Base-by-base conservation (phyloP, 2,329 filamentous ascomycete genomes). In the Bimuria novae-zelandiae region DNA sequence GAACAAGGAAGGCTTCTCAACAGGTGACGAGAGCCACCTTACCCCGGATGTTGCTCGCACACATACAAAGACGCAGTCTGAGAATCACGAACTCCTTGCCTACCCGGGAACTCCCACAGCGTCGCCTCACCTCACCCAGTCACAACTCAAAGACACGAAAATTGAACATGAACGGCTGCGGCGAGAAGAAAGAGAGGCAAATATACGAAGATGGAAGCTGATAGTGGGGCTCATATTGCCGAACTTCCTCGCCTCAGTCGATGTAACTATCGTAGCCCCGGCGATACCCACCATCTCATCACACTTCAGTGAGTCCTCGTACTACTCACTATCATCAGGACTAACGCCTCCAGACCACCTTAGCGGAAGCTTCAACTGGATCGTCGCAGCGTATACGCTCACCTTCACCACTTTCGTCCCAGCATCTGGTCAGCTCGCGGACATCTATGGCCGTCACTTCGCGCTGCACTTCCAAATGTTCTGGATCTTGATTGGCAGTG, bases 331-430 rank as follows among this genome's bases (percentile, higher is more conserved):
- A n/a, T n/a, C n/a, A n/a, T n/a, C n/a, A n/a, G n/a, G n/a, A 22
- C 32, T 54, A 41, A 62, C 36, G 2, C 19, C 2, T 41, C 7
- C 23, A 69, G 77, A 81, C 16, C 81, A 86, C 60, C 76, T 87
- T 2, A 88, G 87, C 63, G 68, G 68, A 32, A 65, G 64, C 35
- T 72, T 73, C 53, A 73, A 72, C 42, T 89, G 85, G 85, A 87
- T 90, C 63, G 82, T 89, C 16, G 86, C 86, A 0, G 78, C 85
- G 6, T 89, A 88, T 70, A 89, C 85, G 47, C 75, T 90, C 12
- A 86, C 85, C 0, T 83, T 84, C 0, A 85, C 86, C 1, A 82
- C 85, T 1, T 89, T 88, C 58, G 84, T 89, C 7, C 86, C 86
- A 3, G 81, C 83, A 47, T 88, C 85, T 73, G 84, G 82, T 1